These are phyloP conservation scores for Verbena officinalis DNA, from an alignment of 257 asterid species.

Conservation along the genomic window DNA sequence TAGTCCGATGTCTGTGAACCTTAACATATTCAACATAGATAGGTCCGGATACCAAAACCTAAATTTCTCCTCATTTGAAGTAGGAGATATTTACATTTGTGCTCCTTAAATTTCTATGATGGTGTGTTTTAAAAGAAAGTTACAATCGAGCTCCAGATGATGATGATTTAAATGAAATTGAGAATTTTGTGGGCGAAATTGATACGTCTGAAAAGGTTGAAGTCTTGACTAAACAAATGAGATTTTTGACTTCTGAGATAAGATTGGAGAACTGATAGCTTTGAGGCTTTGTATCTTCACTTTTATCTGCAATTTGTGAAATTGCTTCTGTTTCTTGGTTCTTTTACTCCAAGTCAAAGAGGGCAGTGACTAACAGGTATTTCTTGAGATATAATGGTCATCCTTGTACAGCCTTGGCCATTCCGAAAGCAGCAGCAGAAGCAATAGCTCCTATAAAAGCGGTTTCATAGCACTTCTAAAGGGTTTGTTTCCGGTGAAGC, in stretches of 20 bases:
- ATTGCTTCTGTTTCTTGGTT: background rate
- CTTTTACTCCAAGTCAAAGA: conserved; percentile 1
- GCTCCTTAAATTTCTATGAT: background rate
- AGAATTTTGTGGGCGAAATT: background rate
- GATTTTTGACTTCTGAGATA: conserved; percentile 37
- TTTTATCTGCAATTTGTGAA: conserved; percentile 6
- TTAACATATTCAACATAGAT: background rate
- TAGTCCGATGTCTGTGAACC: background rate
- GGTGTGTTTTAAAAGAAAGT: too few relatives aligned
- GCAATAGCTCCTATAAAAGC: conserved; percentile 93
- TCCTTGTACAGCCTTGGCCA: conserved; percentile 82
- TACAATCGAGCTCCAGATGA: background rate
- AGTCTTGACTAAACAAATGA: conserved; percentile 46
- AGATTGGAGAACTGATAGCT: conserved; percentile 13
- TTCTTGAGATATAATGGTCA: conserved; percentile 11
- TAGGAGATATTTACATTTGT: background rate
- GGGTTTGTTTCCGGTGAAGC: conserved; percentile 77
- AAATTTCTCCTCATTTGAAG: background rate
- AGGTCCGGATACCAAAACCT: conserved; percentile 2
- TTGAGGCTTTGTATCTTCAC: background rate
- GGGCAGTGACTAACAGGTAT: conserved; percentile 25
- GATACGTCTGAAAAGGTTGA: conserved; percentile 41
- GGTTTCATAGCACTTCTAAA: conserved; percentile 69
- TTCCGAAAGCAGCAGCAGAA: conserved; percentile 94
- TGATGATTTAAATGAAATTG: conserved; percentile 27